Evolutionary conservation across 2,329 filamentous ascomycete genomes (phyloP).

Genomic region (Fusarium agapanthi): DNA sequence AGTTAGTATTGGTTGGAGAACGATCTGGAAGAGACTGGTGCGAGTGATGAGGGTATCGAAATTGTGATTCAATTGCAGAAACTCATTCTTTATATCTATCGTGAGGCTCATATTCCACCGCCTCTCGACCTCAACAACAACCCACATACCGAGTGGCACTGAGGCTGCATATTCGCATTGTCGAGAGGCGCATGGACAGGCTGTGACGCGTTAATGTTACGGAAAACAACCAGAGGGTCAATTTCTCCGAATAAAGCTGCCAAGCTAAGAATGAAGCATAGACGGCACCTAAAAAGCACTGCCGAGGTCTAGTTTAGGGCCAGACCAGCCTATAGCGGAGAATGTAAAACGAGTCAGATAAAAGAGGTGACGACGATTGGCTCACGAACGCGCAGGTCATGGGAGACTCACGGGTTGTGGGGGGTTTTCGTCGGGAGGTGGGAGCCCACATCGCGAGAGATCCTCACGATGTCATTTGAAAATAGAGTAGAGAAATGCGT

Average conservation of each 20-base stretch:
- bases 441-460: constrained; percentile 20
- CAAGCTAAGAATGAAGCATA: constrained; percentile 14
- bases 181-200: neutral
- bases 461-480: neutral
- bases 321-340: constrained; percentile 1
- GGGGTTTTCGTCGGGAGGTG: neutral
- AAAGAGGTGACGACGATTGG: constrained; percentile 8
- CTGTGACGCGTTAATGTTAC: constrained; percentile 11
- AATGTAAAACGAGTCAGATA: neutral
- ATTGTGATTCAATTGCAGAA: neutral
- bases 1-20: neutral
- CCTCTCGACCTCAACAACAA: neutral
- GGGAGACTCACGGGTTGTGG: neutral
- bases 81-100: neutral
- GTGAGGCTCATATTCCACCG: neutral
- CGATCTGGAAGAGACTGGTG: neutral
- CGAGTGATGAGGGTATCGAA: neutral
- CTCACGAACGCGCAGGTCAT: neutral
- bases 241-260: neutral
- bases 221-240: neutral
- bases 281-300: constrained; percentile 6
- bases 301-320: neutral
- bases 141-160: constrained; percentile 6
- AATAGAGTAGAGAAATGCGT: neutral
- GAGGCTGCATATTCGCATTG: neutral